Evolutionary conservation across 1,284 basidiomycete species (phyloP), one percentile per base, ranked within the genome.

Genomic region (Pholiota adiposa): DNA sequence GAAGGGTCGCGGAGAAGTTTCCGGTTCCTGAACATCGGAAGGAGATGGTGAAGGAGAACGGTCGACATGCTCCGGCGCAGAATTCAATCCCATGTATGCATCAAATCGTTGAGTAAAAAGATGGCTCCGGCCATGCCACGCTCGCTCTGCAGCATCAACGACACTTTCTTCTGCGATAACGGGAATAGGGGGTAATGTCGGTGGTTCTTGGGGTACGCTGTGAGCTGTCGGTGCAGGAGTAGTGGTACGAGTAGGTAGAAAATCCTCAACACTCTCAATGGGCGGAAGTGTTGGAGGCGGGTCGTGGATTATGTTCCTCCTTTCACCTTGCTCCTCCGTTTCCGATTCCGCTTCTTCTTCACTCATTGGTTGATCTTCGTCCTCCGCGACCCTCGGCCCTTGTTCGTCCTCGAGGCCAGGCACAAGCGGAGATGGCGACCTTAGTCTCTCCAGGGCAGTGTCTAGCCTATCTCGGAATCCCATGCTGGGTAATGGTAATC

Each of bases 141-240:
- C 29, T 6, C 33, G n/a, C 18, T 55, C 58, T 16, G 55, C 53
- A 23, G 21, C 62, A 6, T 56, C 56, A 6, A 49, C 40, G 40
- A 19, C 55, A 29, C 38, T 51, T 18, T 43, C 50, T 11, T 23
- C 23, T 27, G 44, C 23, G 16, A 67, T 54, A 21, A 50, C 18
- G 11, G 63, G 61, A 27, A 73, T 72, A 8, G 70, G 71, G 0
- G 72, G 72, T 12, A 73, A 52, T 6, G 59, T 71, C 2, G 72
- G 72, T 7, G 72, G 71, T 34, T 69, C 49, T 1, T 59, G 61
- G 27, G 58, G 52, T 1, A 65, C 50, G 11, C 21, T 27, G 14
- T 49, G 56, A 27, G 46, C 40, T 31, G 56, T 29, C 29, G 54
- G 34, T 18, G 54, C 23, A 34, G 44, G 19, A 21, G 16, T 5